phyloP scores from a whole-genome alignment of 2,329 filamentous ascomycete genomes.

The Camillea tinctor region DNA sequence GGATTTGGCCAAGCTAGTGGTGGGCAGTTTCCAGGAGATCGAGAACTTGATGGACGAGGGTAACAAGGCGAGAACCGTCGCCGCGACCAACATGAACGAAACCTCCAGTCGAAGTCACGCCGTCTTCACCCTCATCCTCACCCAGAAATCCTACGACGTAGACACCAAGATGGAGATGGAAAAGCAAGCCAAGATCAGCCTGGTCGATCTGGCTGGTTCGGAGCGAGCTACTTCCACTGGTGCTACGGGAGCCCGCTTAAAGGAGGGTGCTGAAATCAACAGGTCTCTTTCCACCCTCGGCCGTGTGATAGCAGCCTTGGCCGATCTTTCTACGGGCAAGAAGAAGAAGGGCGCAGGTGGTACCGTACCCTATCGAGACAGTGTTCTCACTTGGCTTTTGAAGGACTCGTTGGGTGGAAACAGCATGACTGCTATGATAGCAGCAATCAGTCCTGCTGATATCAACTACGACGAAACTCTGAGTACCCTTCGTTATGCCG shows the following conservation, averaged over 20 bases:
- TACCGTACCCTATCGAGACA: slow-evolving; percentile 95
- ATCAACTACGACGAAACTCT: slow-evolving; percentile 99
- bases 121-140: slow-evolving; percentile 94
- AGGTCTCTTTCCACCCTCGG: slow-evolving; percentile 92
- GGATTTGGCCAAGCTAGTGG: slow-evolving; percentile 91
- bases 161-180: slow-evolving; percentile 97
- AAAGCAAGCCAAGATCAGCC: slow-evolving; percentile 95
- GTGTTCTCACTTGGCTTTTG: slow-evolving; percentile 90
- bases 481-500: slow-evolving; percentile 91
- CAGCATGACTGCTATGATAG: slow-evolving; percentile 99
- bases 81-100: slow-evolving; percentile 99
- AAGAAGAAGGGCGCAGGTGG: slow-evolving; percentile 72
- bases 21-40: slow-evolving; percentile 91
- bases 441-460: slow-evolving; percentile 94
- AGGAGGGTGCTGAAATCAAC: slow-evolving; percentile 98
- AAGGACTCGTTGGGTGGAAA: slow-evolving; percentile 98
- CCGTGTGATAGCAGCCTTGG: slow-evolving; percentile 93
- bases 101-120: slow-evolving; percentile 97
- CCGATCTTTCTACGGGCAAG: slow-evolving; percentile 83
- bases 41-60: slow-evolving; percentile 98
- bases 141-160: slow-evolving; percentile 85
- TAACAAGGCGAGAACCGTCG: slow-evolving; percentile 97
- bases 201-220: slow-evolving; percentile 96
- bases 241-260: slow-evolving; percentile 89
- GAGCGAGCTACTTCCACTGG: slow-evolving; percentile 97